Percentiles rank a stretch among this genome's conserved stretches.
These are phyloP conservation scores for Geranium rotundifolium DNA, from an alignment of 345 rosid genomes.

Conservation along the genomic window DNA sequence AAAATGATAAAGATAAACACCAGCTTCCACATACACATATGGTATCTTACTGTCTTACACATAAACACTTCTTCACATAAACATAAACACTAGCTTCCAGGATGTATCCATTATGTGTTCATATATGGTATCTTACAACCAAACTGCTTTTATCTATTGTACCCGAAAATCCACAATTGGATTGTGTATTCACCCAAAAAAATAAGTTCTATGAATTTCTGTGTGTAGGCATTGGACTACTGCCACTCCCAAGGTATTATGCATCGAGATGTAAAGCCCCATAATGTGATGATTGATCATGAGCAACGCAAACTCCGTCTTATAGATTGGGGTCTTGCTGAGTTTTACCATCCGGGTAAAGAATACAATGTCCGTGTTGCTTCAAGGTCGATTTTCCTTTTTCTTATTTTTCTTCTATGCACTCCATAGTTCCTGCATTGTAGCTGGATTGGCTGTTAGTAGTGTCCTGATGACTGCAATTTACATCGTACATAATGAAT, in stretches of 20 bases:
- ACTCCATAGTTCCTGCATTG: not conserved
- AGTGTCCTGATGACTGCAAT: not conserved
- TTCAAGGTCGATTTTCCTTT: slow-evolving; percentile 18
- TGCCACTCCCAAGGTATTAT: slow-evolving; percentile 98
- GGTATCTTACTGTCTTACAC: too few relatives aligned
- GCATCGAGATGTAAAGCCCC: slow-evolving; percentile 99
- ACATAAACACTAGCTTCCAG: too few relatives aligned
- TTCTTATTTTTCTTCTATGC: not conserved
- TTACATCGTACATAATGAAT: too few relatives aligned
- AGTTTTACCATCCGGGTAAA: too few relatives aligned
- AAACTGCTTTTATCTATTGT: too few relatives aligned
- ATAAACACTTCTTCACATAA: too few relatives aligned
- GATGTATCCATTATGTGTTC: too few relatives aligned
- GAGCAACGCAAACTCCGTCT: slow-evolving; percentile 89
- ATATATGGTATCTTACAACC: too few relatives aligned
- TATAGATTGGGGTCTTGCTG: slow-evolving; percentile 70
- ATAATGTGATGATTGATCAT: slow-evolving; percentile 98
- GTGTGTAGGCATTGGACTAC: slow-evolving; percentile 76
- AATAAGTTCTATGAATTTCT: not conserved
- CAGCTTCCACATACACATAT: too few relatives aligned
- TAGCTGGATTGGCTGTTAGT: not conserved
- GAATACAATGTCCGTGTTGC: too few relatives aligned
- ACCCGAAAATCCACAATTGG: too few relatives aligned
- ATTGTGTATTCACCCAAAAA: not conserved
- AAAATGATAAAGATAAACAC: too few relatives aligned